Conservation (phyloP, 768 basidiomycete species). For the Amanita molliuscula region DNA sequence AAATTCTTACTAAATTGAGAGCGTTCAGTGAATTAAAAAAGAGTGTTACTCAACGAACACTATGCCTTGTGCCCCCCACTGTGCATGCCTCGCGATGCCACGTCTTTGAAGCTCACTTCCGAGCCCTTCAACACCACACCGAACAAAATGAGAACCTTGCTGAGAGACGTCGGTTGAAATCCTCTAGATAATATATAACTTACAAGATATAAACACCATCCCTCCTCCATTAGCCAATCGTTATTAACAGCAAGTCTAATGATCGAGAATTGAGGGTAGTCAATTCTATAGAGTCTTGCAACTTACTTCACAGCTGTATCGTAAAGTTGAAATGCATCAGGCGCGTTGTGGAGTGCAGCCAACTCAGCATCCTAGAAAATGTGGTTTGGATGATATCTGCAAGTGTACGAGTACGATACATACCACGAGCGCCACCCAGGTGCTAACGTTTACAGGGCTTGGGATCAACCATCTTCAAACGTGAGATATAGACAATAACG, state of each 20-base stretch:
- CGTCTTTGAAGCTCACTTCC: slow-evolving; percentile 59
- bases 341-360: slow-evolving; percentile 42
- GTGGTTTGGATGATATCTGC: neutral
- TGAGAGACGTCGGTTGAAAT: slow-evolving; percentile 14
- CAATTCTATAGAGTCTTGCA: neutral
- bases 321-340: slow-evolving; percentile 55
- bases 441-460: slow-evolving; percentile 56
- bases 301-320: slow-evolving; percentile 60
- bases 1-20: slow-evolving; percentile 33
- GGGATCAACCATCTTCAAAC: slow-evolving; percentile 55
- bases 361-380: slow-evolving; percentile 54
- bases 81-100: slow-evolving; percentile 53
- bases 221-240: slow-evolving; percentile 67
- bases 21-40: neutral
- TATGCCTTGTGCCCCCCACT: slow-evolving; percentile 68
- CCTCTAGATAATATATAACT: neutral
- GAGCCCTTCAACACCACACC: slow-evolving; percentile 53
- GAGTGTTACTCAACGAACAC: slow-evolving; percentile 32
- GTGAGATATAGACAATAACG: neutral
- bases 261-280: neutral
- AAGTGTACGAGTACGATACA: slow-evolving; percentile 9
- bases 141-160: slow-evolving; percentile 65
- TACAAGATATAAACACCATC: slow-evolving; percentile 57
- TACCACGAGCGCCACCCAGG: slow-evolving; percentile 63
- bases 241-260: slow-evolving; percentile 51